Conservation (phyloP, 106 monocot species). For the Acorus gramineus region DNA sequence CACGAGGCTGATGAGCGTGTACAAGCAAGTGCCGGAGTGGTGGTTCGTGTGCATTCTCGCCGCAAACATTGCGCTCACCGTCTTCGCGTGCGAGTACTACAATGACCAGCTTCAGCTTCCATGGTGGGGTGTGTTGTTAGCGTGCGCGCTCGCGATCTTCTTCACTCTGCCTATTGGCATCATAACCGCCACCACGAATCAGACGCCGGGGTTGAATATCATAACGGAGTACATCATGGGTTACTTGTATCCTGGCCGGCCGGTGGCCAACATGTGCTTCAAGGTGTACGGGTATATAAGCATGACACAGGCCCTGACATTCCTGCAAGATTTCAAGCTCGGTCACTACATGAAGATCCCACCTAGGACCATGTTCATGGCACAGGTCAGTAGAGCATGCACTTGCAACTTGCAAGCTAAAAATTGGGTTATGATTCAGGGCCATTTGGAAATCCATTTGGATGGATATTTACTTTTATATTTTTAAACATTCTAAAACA, state of each 20-base stretch:
- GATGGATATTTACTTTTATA: neutral
- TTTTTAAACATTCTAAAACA: too few relatives aligned
- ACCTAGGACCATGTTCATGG: conserved; percentile 24
- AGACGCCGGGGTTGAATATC: conserved; percentile 14
- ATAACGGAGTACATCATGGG: conserved; percentile 19
- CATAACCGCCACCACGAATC: too few relatives aligned
- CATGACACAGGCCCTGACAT: conserved; percentile 9
- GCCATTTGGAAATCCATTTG: neutral
- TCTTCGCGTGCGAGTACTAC: too few relatives aligned
- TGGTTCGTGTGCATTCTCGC: too few relatives aligned
- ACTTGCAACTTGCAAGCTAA: neutral
- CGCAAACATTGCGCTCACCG: too few relatives aligned
- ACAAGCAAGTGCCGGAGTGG: too few relatives aligned
- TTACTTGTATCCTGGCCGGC: conserved; percentile 6
- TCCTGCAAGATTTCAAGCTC: conserved; percentile 22
- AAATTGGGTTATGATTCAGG: neutral
- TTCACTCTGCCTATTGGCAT: too few relatives aligned
- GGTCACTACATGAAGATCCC: conserved; percentile 32
- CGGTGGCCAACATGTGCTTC: conserved; percentile 17
- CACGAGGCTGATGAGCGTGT: too few relatives aligned
- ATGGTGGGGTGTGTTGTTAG: too few relatives aligned
- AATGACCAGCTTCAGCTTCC: too few relatives aligned
- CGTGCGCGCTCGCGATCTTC: too few relatives aligned
- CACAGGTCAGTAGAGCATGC: conserved; percentile 4
- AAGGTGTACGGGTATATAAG: conserved; percentile 18